Evolutionary conservation across 2,329 filamentous ascomycete species (phyloP).

Genomic region (Hypocreales sp.): DNA sequence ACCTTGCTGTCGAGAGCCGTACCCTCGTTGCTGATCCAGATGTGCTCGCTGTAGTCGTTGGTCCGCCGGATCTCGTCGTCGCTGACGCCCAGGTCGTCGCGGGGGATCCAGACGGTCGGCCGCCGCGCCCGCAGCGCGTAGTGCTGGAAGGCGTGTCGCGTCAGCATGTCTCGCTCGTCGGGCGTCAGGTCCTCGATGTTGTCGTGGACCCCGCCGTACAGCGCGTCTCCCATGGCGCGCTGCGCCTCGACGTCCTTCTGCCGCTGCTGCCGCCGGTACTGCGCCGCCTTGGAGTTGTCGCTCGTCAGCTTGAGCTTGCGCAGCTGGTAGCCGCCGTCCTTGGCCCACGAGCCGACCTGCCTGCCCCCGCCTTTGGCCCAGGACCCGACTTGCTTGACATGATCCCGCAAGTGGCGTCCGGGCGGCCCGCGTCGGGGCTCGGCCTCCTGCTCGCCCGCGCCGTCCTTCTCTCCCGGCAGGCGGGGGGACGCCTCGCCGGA

Average conservation of each 20-base stretch:
- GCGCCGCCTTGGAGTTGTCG: slow-evolving; percentile 22
- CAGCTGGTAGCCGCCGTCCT: slow-evolving; percentile 31
- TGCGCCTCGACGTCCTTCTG: slow-evolving; percentile 57
- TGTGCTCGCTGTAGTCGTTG: slow-evolving; percentile 55
- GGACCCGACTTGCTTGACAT: slow-evolving; percentile 28
- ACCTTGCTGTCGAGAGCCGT: slow-evolving; percentile 74
- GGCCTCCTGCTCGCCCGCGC: slow-evolving; percentile 24
- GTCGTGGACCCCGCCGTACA: slow-evolving; percentile 79
- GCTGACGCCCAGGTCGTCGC: slow-evolving; percentile 77
- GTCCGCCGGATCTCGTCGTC: slow-evolving; percentile 82
- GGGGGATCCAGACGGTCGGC: slow-evolving; percentile 86
- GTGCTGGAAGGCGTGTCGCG: slow-evolving; percentile 82
- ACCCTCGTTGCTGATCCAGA: slow-evolving; percentile 92
- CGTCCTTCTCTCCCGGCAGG: slow-evolving; percentile 18
- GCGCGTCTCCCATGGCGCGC: slow-evolving; percentile 56
- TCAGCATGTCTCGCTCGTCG: slow-evolving; percentile 72
- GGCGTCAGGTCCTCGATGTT: slow-evolving; percentile 90
- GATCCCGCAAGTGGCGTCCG: slow-evolving; percentile 24
- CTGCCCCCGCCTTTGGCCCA: slow-evolving; percentile 29
- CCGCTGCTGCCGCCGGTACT: slow-evolving; percentile 32
- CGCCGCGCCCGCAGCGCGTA: slow-evolving; percentile 69
- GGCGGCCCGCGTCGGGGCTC: slow-evolving; percentile 5
- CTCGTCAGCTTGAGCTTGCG: slow-evolving; percentile 22
- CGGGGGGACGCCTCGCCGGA: slow-evolving; percentile 17
- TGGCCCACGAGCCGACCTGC: slow-evolving; percentile 25